Evolutionary conservation across 768 basidiomycete species (phyloP).

Genomic region (Auriscalpium orientale): DNA sequence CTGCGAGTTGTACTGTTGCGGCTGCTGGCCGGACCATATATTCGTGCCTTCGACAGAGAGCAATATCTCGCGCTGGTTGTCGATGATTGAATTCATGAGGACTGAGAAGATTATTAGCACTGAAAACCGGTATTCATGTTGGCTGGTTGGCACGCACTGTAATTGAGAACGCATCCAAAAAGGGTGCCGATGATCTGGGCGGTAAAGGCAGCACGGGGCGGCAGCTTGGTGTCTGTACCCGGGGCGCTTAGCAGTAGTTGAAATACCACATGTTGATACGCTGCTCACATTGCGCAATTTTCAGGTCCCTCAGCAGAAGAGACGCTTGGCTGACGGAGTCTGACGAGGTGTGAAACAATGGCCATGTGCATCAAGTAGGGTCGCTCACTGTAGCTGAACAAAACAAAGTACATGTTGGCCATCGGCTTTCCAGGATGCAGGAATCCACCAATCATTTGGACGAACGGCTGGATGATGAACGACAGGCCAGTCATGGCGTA

Average conservation of each 20-base stretch:
- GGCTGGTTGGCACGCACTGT: constrained; percentile 10
- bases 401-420: constrained; percentile 33
- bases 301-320: constrained; percentile 38
- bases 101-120: constrained; percentile 19
- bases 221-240: constrained; percentile 33
- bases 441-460: constrained; percentile 38
- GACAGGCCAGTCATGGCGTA: constrained; percentile 39
- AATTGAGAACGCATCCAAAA: constrained; percentile 34
- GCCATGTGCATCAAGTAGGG: neutral
- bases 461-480: constrained; percentile 41
- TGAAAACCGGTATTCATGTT: too few relatives aligned
- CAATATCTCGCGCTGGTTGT: constrained; percentile 40
- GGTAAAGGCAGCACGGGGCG: constrained; percentile 42
- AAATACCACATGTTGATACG: neutral
- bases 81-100: constrained; percentile 53
- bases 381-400: constrained; percentile 38
- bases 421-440: constrained; percentile 26
- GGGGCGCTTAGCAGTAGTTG: neutral
- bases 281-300: constrained; percentile 35
- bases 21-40: constrained; percentile 41
- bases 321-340: constrained; percentile 37
- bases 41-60: constrained; percentile 50
- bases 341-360: constrained; percentile 9
- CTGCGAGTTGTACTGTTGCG: constrained; percentile 44
- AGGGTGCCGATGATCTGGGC: constrained; percentile 43